Evolutionary conservation across 495 filamentous ascomycete species (phyloP).

Genomic region (Aspergillus avenaceus): DNA sequence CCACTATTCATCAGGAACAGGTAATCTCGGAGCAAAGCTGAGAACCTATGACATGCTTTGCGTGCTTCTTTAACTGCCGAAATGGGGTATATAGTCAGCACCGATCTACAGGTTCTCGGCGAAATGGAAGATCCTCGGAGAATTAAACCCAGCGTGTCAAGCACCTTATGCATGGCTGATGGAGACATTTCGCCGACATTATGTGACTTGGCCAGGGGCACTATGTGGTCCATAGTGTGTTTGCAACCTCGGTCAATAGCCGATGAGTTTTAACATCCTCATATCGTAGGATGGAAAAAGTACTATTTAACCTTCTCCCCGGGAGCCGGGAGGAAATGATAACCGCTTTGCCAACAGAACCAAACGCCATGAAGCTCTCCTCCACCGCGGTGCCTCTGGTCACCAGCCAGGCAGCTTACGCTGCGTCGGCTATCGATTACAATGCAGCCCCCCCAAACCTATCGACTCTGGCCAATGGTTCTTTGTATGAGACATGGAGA

Average conservation of each 20-base stretch:
- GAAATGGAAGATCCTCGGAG: background rate
- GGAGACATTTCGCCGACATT: background rate
- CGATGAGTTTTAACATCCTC: too few species aligned
- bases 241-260: background rate
- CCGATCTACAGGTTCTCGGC: background rate
- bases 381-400: constrained; percentile 1
- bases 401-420: background rate
- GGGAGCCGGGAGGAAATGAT: background rate
- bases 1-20: background rate
- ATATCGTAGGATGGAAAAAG: background rate
- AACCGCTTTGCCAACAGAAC: background rate
- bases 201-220: background rate
- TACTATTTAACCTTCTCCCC: background rate
- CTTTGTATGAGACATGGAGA: constrained; percentile 20
- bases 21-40: background rate
- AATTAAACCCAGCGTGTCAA: background rate
- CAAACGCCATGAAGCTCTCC: constrained; percentile 3
- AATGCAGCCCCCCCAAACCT: constrained; percentile 18
- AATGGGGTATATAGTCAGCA: background rate
- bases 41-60: background rate
- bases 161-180: background rate
- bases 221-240: background rate
- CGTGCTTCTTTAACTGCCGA: background rate
- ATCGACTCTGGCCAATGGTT: constrained; percentile 10
- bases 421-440: constrained; percentile 6